Evolutionary conservation across 2,329 filamentous ascomycete genomes (phyloP).

Genomic region (Colletotrichum shisoi): DNA sequence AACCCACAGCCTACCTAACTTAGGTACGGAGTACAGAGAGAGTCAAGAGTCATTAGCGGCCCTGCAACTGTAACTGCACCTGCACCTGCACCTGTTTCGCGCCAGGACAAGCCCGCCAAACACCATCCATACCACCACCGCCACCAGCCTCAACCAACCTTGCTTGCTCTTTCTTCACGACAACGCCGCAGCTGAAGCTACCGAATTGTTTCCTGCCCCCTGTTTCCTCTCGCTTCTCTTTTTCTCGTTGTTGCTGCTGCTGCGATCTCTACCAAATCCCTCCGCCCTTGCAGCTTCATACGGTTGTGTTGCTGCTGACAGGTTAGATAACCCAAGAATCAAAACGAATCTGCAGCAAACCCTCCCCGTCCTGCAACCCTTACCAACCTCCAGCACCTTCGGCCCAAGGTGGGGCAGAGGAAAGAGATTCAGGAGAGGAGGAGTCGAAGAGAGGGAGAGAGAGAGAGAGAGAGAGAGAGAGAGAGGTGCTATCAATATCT

Average conservation of each 20-base stretch:
- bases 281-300: too few relatives aligned
- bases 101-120: conserved; percentile 24
- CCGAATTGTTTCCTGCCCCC: neutral
- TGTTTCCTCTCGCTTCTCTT: neutral
- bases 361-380: conserved; percentile 27
- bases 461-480: neutral
- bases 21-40: too few relatives aligned
- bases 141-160: conserved; percentile 11
- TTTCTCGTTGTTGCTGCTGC: too few relatives aligned
- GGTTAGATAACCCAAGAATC: neutral
- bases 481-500: conserved; percentile 26
- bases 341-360: conserved; percentile 22
- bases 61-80: conserved; percentile 8
- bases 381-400: conserved; percentile 19
- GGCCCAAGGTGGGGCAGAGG: conserved; percentile 35
- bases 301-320: neutral
- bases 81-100: conserved; percentile 7
- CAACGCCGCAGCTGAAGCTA: conserved; percentile 12
- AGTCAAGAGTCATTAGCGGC: neutral
- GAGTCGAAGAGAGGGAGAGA: neutral
- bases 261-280: too few relatives aligned
- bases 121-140: conserved; percentile 11
- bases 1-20: conserved; percentile 3
- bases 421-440: neutral
- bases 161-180: conserved; percentile 2